Percentiles rank a stretch among this genome's conserved stretches.
phyloP scores from a whole-genome alignment of 169 alveolate genomes.

The Cryptosporidium tyzzeri region DNA sequence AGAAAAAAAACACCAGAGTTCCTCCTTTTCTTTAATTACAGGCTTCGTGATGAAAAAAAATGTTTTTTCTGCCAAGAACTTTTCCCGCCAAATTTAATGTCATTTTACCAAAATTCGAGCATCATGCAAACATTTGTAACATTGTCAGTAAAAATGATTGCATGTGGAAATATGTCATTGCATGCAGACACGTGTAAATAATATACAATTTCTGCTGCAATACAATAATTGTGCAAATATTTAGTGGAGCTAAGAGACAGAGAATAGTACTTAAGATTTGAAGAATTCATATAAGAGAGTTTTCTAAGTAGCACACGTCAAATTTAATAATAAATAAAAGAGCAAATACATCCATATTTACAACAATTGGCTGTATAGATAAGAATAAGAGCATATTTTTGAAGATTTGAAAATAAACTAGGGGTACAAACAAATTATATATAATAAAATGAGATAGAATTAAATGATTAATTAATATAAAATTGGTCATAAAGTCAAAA shows the following conservation, averaged over 20 bases:
- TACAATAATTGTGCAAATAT: no score
- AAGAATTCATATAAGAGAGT: no score
- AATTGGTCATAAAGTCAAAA: background rate
- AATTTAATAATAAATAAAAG: no score
- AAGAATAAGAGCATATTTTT: background rate
- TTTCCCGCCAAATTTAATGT: background rate
- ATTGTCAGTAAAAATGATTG: background rate
- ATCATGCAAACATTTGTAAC: background rate
- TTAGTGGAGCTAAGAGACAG: background rate
- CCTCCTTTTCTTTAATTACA: background rate
- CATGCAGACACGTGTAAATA: background rate
- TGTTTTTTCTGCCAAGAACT: background rate
- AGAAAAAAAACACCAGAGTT: background rate
- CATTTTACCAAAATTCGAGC: conserved; percentile 13
- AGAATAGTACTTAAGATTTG: background rate
- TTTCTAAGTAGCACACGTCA: background rate
- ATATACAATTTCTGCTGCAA: background rate
- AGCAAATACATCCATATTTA: no score
- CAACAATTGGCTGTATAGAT: background rate
- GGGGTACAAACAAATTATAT: background rate
- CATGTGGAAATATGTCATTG: background rate
- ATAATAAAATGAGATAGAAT: background rate
- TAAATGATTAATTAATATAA: background rate
- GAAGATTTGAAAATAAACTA: background rate
- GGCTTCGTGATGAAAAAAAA: background rate